Evolutionary conservation across 805 yeast genomes (phyloP).

Genomic region (Saccharomycopsis babjevae): DNA sequence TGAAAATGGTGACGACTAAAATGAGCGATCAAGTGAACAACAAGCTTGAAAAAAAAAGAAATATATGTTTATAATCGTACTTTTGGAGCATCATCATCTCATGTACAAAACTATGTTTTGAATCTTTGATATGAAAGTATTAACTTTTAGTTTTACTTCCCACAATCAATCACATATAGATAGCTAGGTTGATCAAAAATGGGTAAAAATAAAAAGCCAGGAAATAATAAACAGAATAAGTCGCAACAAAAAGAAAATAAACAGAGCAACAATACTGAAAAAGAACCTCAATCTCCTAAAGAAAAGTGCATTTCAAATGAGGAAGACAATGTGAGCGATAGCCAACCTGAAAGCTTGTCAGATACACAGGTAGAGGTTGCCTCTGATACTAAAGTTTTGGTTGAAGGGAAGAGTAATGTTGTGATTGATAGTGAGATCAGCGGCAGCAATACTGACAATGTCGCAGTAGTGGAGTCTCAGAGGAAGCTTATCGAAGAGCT

Average conservation of each 20-base stretch:
- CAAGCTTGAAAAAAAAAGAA: too few relatives aligned
- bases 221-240: neutral
- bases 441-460: neutral
- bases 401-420: neutral
- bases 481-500: slow-evolving; percentile 18
- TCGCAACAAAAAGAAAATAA: neutral
- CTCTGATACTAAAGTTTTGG: neutral
- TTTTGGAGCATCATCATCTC: too few relatives aligned
- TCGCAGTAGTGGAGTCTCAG: neutral
- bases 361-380: neutral
- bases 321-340: neutral
- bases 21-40: too few relatives aligned
- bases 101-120: neutral
- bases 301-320: neutral
- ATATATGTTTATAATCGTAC: too few relatives aligned
- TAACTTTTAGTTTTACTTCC: neutral
- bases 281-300: neutral
- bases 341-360: neutral
- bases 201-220: neutral
- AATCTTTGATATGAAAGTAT: neutral
- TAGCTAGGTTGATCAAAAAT: neutral
- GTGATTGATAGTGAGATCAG: neutral
- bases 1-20: too few relatives aligned
- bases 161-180: neutral
- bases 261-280: neutral